Evolutionary conservation across 768 basidiomycete species (phyloP), one percentile per base, ranked within the genome.

Genomic region (Boletales sp.): DNA sequence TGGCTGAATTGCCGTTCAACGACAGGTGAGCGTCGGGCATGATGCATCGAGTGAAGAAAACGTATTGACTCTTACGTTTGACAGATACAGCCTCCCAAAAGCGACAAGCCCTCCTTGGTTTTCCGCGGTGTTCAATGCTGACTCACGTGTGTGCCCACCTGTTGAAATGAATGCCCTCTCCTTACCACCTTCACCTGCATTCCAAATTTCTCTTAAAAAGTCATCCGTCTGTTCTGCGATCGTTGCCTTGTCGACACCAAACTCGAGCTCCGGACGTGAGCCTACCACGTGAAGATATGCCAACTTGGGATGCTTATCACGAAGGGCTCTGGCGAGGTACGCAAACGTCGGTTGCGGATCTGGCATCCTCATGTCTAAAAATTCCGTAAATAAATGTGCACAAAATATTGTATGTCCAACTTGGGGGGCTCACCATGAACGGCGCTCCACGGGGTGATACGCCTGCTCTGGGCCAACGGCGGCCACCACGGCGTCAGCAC

Each of bases 371-470:
- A 74, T 72, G 32, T 67, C 65, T 77, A 17, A 8, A 36, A 21
- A 27, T 6, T 5, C 18, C 15, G 9, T 14, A 10, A 11, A 17
- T 2, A 64, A 30, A 15, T 44, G 21, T 39, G 21, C 7, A 27
- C 24, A 27, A 27, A 27, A 27, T 27, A 27, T 27, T 27, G 13
- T 14, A 4, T 1, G 39, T 27, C 36, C 8, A 37, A 18, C 72
- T 49, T 27, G 4, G 24, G 24, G 35, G 21, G 31, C 43, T 36
- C 55, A 61, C 72, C 67, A 54, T 75, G 73, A 55, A 66, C 70
- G 2, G 40, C 35, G 37, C 66, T 69, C 81, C 79, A 86, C 5
- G 82, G 84, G 50, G 80, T 79, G 30, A 87, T 36, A 6, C 86
- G 73, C 73, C 19, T 72, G 72, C 19, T 79, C 74, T 29, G 70